phyloP scores from a whole-genome alignment of 352 stramenopile species.

The Phytopythium boreale region DNA sequence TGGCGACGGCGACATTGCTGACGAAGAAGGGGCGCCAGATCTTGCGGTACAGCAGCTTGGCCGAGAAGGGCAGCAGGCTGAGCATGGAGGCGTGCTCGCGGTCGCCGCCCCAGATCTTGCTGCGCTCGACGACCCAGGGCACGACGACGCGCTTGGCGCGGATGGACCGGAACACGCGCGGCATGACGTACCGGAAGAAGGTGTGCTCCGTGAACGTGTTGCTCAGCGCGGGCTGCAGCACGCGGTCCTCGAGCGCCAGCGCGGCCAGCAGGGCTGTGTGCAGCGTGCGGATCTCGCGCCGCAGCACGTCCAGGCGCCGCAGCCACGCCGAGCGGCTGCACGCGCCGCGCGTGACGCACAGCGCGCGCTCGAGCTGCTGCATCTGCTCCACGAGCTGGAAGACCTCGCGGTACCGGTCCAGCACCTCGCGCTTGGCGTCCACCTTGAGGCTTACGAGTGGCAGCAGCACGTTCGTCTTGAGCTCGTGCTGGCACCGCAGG shows the following conservation, averaged over 20 bases:
- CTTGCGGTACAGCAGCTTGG: constrained; percentile 80
- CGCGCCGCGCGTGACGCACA: constrained; percentile 33
- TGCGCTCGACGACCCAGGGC: constrained; percentile 83
- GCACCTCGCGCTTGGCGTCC: constrained; percentile 53
- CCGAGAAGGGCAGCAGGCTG: constrained; percentile 69
- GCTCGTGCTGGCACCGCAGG: constrained; percentile 56
- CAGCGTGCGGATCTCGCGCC: constrained; percentile 61
- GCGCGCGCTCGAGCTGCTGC: constrained; percentile 42
- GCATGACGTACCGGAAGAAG: constrained; percentile 75
- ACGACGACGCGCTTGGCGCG: constrained; percentile 79
- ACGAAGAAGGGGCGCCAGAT: constrained; percentile 84
- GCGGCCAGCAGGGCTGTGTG: constrained; percentile 63
- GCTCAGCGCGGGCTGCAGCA: constrained; percentile 53
- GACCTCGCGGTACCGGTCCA: constrained; percentile 66
- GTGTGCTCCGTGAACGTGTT: constrained; percentile 66
- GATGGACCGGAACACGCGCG: constrained; percentile 70
- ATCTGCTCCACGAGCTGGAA: constrained; percentile 55
- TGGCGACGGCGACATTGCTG: constrained; percentile 68
- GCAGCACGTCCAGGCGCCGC: constrained; percentile 56
- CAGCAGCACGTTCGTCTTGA: constrained; percentile 60
- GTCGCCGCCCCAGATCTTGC: constrained; percentile 80
- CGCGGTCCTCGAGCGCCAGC: constrained; percentile 76
- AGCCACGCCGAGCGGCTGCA: constrained; percentile 57
- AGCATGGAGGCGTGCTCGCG: constrained; percentile 65
- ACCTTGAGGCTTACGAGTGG: constrained; percentile 55